A percentile compares a stretch with the other conserved stretches of the same genome.
phyloP scores from a whole-genome alignment of 495 filamentous ascomycete species.

The Podospora conica region DNA sequence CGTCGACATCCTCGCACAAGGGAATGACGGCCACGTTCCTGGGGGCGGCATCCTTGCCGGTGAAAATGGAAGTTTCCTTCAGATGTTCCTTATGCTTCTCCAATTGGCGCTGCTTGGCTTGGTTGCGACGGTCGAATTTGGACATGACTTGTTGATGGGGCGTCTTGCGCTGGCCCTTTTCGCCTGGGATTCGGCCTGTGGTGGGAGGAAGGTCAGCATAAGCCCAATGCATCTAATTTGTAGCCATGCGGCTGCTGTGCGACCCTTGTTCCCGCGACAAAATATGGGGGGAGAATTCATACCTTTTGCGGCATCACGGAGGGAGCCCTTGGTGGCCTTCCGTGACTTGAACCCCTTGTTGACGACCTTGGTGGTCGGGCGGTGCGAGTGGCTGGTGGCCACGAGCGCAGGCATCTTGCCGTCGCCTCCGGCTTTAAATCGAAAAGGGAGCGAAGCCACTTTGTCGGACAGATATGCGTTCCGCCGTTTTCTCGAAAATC shows the following conservation, averaged over 20 bases:
- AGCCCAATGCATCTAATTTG: not conserved
- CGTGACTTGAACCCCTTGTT: constrained; percentile 89
- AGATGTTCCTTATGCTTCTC: constrained; percentile 74
- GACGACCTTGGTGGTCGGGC: constrained; percentile 76
- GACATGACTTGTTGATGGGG: constrained; percentile 95
- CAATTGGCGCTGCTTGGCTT: constrained; percentile 77
- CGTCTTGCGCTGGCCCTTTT: constrained; percentile 68
- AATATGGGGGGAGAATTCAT: constrained; percentile 17
- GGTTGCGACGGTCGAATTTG: constrained; percentile 89
- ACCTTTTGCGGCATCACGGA: constrained; percentile 83
- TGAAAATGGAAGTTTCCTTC: constrained; percentile 70
- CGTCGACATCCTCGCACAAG: constrained; percentile 64
- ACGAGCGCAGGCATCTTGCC: constrained; percentile 55
- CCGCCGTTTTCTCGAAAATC: not conserved
- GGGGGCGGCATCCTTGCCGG: constrained; percentile 77
- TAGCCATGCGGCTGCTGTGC: not conserved
- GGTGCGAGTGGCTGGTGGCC: constrained; percentile 67
- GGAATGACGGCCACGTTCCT: constrained; percentile 90
- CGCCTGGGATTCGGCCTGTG: constrained; percentile 38
- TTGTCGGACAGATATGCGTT: constrained; percentile 18
- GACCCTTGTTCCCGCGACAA: not conserved
- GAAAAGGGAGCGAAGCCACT: constrained; percentile 69
- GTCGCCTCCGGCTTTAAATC: constrained; percentile 78
- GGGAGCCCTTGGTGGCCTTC: constrained; percentile 77
- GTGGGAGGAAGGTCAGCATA: constrained; percentile 10